Conservation (phyloP, 768 basidiomycete species). For the Serendipita indica region DNA sequence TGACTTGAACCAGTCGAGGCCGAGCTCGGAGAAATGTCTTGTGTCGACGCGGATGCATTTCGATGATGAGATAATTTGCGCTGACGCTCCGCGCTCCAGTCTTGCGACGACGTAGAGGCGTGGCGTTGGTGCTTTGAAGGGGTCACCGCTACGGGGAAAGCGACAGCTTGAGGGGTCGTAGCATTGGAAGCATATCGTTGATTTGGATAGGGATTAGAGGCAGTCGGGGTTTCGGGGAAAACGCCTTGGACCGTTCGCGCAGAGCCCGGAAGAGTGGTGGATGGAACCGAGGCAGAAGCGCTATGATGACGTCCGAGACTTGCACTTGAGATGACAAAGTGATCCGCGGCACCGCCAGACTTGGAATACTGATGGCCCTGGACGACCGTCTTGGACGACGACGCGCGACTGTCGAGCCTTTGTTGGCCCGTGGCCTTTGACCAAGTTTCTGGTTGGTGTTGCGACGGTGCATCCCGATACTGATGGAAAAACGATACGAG, state of each 20-base stretch:
- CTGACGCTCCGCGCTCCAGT: neutral
- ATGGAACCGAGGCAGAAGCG: neutral
- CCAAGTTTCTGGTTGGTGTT: neutral
- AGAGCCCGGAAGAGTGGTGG: neutral
- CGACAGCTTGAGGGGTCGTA: neutral
- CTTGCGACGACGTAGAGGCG: neutral
- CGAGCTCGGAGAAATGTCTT: neutral
- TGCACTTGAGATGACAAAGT: neutral
- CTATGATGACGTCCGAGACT: conserved; percentile 1
- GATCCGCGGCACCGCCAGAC: neutral
- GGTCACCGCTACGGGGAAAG: neutral
- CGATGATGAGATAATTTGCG: neutral
- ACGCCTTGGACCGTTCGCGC: neutral
- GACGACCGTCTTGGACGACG: neutral
- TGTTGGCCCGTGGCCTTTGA: neutral
- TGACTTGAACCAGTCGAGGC: neutral
- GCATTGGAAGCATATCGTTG: neutral
- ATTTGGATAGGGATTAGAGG: neutral
- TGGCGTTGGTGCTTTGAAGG: neutral
- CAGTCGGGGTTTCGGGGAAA: neutral
- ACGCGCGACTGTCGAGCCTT: neutral
- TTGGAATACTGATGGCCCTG: neutral
- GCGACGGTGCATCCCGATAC: neutral
- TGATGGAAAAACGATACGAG: neutral
- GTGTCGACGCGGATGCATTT: neutral